Evolutionary conservation across 352 stramenopile genomes (phyloP), one percentile per base, ranked within the genome.

Genomic region (Phytopythium sindhum): DNA sequence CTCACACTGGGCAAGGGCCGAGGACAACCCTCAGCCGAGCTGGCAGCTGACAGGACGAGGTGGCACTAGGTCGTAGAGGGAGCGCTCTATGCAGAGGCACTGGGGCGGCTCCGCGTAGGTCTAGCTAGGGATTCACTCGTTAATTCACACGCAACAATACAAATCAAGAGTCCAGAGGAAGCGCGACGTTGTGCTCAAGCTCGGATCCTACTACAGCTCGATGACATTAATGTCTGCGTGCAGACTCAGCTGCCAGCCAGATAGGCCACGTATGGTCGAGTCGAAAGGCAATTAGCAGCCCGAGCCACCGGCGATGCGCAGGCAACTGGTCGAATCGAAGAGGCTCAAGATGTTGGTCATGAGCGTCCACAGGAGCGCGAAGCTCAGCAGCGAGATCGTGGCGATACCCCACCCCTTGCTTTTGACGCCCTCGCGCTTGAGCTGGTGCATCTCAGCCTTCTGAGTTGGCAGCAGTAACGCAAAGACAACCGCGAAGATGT

Each of bases 331-430:
- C 24, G 70, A 78, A 23, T 78, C 68, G 37, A 74, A 87, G 29
- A 89, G 61, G 57, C 72, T 83, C 28, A 90, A 39, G 61, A 89
- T 69, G 72, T 89, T 89, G 44, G 77, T 88, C 74, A 82, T 87
- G 51, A 89, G 28, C 26, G 75, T 77, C 77, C 78, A 89, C 31
- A 58, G 51, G 31, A 89, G 63, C 50, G 76, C 69, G 55, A 89
- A 84, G 57, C 58, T 67, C 2, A 86, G 57, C n/a, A 51, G n/a
- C 19, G 8, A 4, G 44, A 51, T 23, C n/a, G 44, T 51, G n/a
- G 21, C n/a, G n/a, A 51, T 12, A 9, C 44, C 44, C 44, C 44
- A 51, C 6, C 5, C 6, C 44, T 24, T 51, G 44, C n/a, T 51
- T 9, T 23, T 76, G 21, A 64, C 60, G 39, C 75, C 77, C 24